Evolutionary conservation across 345 rosid species (phyloP).

Genomic region (Noccaea caerulescens): DNA sequence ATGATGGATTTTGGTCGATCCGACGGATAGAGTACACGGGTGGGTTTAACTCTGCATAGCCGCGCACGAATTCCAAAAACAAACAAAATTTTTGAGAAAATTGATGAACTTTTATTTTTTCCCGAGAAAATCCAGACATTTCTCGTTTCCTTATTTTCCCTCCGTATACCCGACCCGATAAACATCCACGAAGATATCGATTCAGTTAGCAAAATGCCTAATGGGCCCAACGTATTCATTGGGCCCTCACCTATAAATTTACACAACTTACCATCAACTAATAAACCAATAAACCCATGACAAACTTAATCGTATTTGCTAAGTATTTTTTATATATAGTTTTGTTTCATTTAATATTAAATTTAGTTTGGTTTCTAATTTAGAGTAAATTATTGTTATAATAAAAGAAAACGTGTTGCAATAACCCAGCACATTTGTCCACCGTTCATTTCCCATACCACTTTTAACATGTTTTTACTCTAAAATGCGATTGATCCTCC

Average conservation of each 20-base stretch:
- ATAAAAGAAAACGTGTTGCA: no score
- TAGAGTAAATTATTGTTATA: no score
- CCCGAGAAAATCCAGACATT: background rate
- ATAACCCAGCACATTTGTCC: no score
- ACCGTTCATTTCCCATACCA: no score
- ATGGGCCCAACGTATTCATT: conserved; percentile 14
- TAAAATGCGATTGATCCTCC: no score
- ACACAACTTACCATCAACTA: no score
- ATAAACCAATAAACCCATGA: no score
- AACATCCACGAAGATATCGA: conserved; percentile 17
- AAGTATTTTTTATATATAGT: no score
- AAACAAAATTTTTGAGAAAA: conserved; percentile 3
- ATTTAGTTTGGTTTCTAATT: no score
- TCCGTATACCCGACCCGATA: conserved; percentile 21
- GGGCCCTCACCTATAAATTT: background rate
- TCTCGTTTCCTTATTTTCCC: conserved; percentile 15
- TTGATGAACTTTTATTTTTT: background rate
- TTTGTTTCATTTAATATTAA: no score
- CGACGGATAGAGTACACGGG: conserved; percentile 53
- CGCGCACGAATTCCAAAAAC: conserved; percentile 40
- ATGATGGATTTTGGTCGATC: conserved; percentile 42
- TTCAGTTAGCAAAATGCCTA: background rate
- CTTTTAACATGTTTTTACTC: no score
- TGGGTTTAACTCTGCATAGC: conserved; percentile 52
- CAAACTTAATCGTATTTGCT: no score